phyloP scores from a whole-genome alignment of 2,329 filamentous ascomycete genomes.

The Fusarium oligoseptatum region DNA sequence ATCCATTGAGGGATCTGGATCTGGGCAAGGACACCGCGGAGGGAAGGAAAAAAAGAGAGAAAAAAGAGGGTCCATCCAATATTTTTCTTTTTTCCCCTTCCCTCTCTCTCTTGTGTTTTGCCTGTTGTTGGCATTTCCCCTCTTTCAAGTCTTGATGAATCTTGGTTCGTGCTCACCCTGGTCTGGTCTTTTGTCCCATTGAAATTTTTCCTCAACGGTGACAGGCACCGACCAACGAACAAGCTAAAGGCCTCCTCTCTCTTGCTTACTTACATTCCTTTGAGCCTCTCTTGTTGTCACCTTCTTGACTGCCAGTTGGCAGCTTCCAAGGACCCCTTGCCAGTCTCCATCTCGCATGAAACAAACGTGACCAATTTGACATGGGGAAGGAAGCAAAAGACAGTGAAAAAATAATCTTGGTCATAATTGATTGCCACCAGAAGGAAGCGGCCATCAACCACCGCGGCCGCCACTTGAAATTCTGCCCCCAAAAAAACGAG shows the following conservation, averaged over 20 bases:
- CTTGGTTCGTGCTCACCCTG: constrained; percentile 1
- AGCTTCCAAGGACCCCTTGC: constrained; percentile 29
- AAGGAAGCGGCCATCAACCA: constrained; percentile 26
- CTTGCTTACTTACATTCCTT: neutral
- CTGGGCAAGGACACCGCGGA: neutral
- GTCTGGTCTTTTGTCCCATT: neutral
- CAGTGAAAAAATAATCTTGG: neutral
- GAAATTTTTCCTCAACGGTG: constrained; percentile 10
- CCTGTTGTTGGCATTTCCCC: neutral
- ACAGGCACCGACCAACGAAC: neutral
- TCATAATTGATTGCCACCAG: constrained; percentile 4
- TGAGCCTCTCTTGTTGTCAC: neutral
- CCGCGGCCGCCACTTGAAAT: constrained; percentile 23
- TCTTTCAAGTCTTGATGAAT: neutral
- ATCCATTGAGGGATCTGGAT: constrained; percentile 7
- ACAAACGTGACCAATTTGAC: constrained; percentile 22
- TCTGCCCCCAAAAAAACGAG: neutral
- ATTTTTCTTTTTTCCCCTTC: neutral
- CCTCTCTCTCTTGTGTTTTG: neutral
- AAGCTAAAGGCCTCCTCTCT: neutral
- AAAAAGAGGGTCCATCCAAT: constrained; percentile 1
- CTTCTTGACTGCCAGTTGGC: neutral
- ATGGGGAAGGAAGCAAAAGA: neutral
- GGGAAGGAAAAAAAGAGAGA: neutral
- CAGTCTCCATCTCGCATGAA: constrained; percentile 25